A percentile compares a stretch with the other conserved stretches of the same genome.
phyloP scores from a whole-genome alignment of 75 land plant genomes.

The Selaginella tamariscina region DNA sequence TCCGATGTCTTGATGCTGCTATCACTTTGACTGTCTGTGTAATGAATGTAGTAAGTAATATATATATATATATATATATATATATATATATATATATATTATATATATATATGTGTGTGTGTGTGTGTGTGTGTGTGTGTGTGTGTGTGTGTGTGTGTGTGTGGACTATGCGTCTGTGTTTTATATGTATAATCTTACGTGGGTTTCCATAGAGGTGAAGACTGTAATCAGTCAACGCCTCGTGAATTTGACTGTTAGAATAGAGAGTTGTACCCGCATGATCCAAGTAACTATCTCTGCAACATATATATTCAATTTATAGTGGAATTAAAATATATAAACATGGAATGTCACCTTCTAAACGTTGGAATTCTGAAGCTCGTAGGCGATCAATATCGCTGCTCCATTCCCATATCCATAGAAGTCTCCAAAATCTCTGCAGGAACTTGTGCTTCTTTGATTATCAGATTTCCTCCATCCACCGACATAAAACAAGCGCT shows the following conservation, averaged over 20 bases:
- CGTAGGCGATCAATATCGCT: slow-evolving; percentile 54
- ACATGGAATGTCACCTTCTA: slow-evolving; percentile 36
- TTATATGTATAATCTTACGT: slow-evolving; percentile 35
- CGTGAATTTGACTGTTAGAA: slow-evolving; percentile 67
- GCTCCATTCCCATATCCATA: slow-evolving; percentile 74
- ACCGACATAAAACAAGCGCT: neutral
- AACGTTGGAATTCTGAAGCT: slow-evolving; percentile 52
- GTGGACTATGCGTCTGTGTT: no score
- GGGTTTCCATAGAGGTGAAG: slow-evolving; percentile 72
- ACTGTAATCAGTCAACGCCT: slow-evolving; percentile 42
- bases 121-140: no score
- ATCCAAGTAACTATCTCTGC: slow-evolving; percentile 65
- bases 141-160: no score
- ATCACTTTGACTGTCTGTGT: slow-evolving; percentile 77
- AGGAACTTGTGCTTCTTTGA: slow-evolving; percentile 26
- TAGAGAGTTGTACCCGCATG: slow-evolving; percentile 91
- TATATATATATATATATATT: no score
- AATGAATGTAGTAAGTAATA: neutral
- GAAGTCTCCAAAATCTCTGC: slow-evolving; percentile 36
- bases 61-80: no score
- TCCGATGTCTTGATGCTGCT: slow-evolving; percentile 54
- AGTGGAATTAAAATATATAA: neutral
- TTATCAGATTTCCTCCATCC: neutral
- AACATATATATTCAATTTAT: neutral
- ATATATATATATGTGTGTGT: no score